These are phyloP conservation scores for Carallia brachiata DNA, from an alignment of 345 rosid species.

Conservation along the genomic window DNA sequence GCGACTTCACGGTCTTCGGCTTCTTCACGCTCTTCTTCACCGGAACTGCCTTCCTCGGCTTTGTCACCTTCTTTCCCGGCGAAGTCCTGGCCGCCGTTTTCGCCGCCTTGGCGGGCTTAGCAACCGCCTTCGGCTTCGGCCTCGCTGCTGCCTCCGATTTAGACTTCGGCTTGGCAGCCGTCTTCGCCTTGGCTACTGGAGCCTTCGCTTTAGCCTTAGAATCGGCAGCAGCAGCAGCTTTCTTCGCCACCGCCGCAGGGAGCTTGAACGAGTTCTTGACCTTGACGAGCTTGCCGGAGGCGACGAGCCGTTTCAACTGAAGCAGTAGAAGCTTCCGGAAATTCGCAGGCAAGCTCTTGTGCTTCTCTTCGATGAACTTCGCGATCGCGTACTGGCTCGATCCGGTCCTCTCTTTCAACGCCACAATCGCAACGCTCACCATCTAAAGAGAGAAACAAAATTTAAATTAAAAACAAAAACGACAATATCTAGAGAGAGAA, in stretches of 20 bases:
- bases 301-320: conserved; percentile 23
- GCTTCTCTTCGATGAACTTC: conserved; percentile 27
- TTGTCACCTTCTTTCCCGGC: conserved; percentile 13
- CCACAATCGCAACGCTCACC: conserved; percentile 26
- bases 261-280: conserved; percentile 27
- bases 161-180: conserved; percentile 10
- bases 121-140: neutral
- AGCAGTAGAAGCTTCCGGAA: conserved; percentile 18
- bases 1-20: conserved; percentile 13
- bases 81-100: neutral
- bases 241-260: conserved; percentile 9
- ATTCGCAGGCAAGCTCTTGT: conserved; percentile 21
- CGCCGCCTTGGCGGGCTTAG: conserved; percentile 15
- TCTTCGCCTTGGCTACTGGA: neutral
- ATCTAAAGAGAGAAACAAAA: conserved; percentile 10
- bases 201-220: neutral
- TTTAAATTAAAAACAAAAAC: neutral
- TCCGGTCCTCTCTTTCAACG: conserved; percentile 28
- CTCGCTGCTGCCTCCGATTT: neutral
- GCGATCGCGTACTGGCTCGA: conserved; percentile 31
- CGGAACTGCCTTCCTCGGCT: conserved; percentile 4
- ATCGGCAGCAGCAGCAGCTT: neutral
- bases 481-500: neutral
- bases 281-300: conserved; percentile 24
- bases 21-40: conserved; percentile 10